Base-by-base conservation (phyloP, 228 moss, liverwort and hornwort species). In the Sphagnum fallax region DNA sequence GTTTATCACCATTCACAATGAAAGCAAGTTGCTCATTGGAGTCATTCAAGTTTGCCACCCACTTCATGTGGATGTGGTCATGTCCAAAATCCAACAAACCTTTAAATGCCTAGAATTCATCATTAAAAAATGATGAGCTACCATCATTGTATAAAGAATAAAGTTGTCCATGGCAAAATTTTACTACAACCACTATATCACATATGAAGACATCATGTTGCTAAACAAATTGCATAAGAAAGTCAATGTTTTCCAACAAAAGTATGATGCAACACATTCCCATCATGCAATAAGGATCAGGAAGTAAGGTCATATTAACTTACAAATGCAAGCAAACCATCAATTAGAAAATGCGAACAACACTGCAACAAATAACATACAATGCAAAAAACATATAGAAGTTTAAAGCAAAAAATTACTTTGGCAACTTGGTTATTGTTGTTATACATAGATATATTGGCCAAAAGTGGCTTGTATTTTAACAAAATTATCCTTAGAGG, bases 1-100 rank as follows among this genome's bases (percentile, higher is more conserved):
- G 11, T 62, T 62, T 11, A 10, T 62, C 62, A 62, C 62, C 62
- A 62, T 6, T 62, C 18, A 62, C 62, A 62, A 62, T 62, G 62
- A 62, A 62, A 6, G 18, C 62, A 11, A 5, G 16, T 3, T 62
- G 62, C 12, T 62, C 7, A 6, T 1, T 10, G 62, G 11, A 10
- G 4, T 62, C 62, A 62, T 62, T 62, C 1, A 62, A 15, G 62
- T 62, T 6, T 10, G 62, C 62, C 4, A 62, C 18, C 62, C 62
- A 62, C 18, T 62, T 62, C 7, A 62, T 10, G 15, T 62, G 18
- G 16, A 62, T n/a, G 12, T 62, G 18, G 1, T 62, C 62, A 62
- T 62, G 62, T 4, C 62, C 16, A 62, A 4, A 62, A 62, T 62
- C 62, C 5, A 6, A 62, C 62, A 62, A 62, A 15, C 62, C 6